These are phyloP conservation scores for Lepidium didymum DNA, from an alignment of 345 rosid genomes.

Conservation along the genomic window DNA sequence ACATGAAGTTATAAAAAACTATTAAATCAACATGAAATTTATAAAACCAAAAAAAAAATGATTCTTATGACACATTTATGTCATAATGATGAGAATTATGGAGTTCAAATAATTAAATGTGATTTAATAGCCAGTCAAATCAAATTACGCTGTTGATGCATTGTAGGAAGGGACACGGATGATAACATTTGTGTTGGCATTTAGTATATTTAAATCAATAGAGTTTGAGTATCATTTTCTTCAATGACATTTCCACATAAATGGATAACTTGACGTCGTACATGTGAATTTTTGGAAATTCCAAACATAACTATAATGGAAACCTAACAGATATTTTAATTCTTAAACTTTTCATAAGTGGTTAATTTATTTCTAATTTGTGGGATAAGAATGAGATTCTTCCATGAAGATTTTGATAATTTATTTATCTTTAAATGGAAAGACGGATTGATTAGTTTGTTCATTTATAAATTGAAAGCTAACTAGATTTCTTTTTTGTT, in stretches of 20 bases:
- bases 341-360: background rate
- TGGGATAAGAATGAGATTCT: too few species aligned
- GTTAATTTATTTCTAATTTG: background rate
- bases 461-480: too few species aligned
- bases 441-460: too few species aligned
- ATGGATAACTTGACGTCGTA: background rate
- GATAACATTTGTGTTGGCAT: conserved; percentile 18
- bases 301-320: background rate
- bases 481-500: too few species aligned
- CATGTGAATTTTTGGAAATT: background rate
- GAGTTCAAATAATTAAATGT: conserved; percentile 7
- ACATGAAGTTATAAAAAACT: background rate
- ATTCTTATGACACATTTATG: conserved; percentile 18
- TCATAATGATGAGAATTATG: conserved; percentile 21
- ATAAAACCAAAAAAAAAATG: too few species aligned
- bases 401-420: too few species aligned
- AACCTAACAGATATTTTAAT: background rate
- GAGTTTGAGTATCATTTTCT: conserved; percentile 15
- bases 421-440: too few species aligned
- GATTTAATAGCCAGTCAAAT: conserved; percentile 13
- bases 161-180: conserved; percentile 9
- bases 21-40: background rate
- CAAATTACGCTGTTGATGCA: conserved; percentile 7
- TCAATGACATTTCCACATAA: background rate
- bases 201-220: conserved; percentile 8